Evolutionary conservation across 2,329 filamentous ascomycete genomes (phyloP).

Genomic region (Fusarium denticulatum): DNA sequence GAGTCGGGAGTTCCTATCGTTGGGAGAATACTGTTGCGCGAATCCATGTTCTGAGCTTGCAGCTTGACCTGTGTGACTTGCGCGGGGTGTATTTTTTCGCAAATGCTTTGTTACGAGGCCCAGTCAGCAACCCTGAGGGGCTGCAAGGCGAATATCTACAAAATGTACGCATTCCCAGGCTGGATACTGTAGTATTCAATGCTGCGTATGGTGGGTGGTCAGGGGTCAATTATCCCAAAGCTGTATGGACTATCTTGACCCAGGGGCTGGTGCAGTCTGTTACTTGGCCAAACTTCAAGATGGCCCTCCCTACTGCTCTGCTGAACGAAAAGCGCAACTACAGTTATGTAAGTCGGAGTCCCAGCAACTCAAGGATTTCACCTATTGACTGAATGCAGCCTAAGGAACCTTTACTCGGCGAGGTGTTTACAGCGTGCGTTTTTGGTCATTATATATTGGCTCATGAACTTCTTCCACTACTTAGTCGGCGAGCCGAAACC

Average conservation of each 20-base stretch:
- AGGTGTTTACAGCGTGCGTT: conserved; percentile 90
- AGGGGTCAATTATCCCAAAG: conserved; percentile 75
- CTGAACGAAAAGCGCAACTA: conserved; percentile 53
- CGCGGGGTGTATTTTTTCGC: conserved; percentile 61
- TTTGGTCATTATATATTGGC: conserved; percentile 95
- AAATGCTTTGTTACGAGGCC: conserved; percentile 55
- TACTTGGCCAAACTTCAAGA: conserved; percentile 84
- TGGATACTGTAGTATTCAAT: conserved; percentile 86
- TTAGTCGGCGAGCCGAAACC: conserved; percentile 60
- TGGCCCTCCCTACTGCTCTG: conserved; percentile 60
- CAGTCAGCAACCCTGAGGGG: conserved; percentile 57
- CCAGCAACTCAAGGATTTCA: neutral
- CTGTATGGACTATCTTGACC: conserved; percentile 65
- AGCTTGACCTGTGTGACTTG: conserved; percentile 70
- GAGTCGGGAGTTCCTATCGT: conserved; percentile 47
- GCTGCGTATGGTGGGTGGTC: conserved; percentile 89
- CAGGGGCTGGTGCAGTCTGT: conserved; percentile 71
- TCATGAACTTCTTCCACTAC: conserved; percentile 80
- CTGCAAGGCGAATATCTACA: conserved; percentile 50
- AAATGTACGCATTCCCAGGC: conserved; percentile 68
- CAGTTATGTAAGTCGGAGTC: conserved; percentile 46
- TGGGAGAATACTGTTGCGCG: conserved; percentile 57
- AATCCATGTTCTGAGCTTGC: conserved; percentile 67
- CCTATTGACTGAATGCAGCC: conserved; percentile 53
- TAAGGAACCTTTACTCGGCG: conserved; percentile 70